A percentile compares a stretch with the other conserved stretches of the same genome.
These are phyloP conservation scores for Hygrocybe punicea DNA, from an alignment of 768 basidiomycete species.

Conservation along the genomic window DNA sequence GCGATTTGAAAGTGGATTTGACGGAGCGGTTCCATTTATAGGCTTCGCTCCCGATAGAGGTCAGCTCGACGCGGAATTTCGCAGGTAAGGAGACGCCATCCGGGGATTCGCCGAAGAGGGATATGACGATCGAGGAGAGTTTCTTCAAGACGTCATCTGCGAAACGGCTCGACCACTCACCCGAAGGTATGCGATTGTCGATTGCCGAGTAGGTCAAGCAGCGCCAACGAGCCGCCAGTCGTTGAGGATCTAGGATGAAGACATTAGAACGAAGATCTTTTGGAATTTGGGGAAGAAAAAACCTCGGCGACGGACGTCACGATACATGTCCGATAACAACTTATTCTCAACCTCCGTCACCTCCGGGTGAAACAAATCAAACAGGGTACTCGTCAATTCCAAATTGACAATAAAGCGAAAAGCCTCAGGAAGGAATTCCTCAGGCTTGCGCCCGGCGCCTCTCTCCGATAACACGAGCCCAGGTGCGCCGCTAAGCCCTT, in stretches of 20 bases:
- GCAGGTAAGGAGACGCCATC: not conserved
- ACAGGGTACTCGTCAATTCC: not conserved
- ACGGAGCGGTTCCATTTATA: slow-evolving; percentile 1
- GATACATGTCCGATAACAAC: not conserved
- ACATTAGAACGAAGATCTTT: not conserved
- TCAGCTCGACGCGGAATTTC: not conserved
- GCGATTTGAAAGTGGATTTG: not conserved
- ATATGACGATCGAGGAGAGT: not conserved
- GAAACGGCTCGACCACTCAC: not conserved
- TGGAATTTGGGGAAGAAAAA: not conserved
- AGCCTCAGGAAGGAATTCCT: slow-evolving; percentile 2
- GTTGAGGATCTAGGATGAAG: not conserved
- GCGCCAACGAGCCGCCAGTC: slow-evolving; percentile 3
- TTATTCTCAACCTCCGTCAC: not conserved
- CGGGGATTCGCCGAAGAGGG: not conserved
- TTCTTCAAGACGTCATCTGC: not conserved
- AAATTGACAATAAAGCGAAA: slow-evolving; percentile 4
- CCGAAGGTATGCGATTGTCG: not conserved
- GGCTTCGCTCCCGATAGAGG: not conserved
- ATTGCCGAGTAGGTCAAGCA: slow-evolving; percentile 4
- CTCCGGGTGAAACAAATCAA: not conserved
- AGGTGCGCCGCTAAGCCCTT: not conserved
- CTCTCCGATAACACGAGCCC: slow-evolving; percentile 1
- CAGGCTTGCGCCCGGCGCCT: not conserved
- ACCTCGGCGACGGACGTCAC: slow-evolving; percentile 1